These are phyloP conservation scores for Elymus sibiricus DNA, from an alignment of 176 grass and related monocot genomes.

Conservation along the genomic window DNA sequence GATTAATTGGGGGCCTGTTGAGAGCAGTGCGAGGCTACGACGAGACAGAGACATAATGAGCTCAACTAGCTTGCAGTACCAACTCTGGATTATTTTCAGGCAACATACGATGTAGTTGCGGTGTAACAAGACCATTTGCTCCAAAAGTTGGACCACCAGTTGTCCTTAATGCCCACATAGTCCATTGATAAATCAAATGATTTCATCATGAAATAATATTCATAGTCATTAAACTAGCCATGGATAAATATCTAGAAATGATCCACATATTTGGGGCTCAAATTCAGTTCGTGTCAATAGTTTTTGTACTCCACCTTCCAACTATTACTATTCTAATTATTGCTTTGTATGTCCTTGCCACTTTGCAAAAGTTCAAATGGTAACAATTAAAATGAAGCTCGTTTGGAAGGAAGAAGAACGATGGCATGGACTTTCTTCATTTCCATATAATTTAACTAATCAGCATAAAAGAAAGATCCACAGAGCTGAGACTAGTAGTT, in stretches of 20 bases:
- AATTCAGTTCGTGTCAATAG: not conserved
- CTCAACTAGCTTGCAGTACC: not conserved
- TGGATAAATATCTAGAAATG: not conserved
- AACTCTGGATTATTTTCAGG: not conserved
- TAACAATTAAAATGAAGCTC: not conserved
- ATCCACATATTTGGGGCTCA: not conserved
- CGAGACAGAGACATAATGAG: not conserved
- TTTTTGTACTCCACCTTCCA: not conserved
- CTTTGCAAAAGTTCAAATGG: not conserved
- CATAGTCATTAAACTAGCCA: not conserved
- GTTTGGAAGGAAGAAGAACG: not conserved
- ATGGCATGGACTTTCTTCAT: not conserved
- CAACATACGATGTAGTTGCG: not conserved
- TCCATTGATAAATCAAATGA: not conserved
- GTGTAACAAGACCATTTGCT: not conserved
- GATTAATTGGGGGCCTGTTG: conserved; percentile 5
- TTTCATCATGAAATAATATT: not conserved
- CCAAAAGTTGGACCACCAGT: not conserved
- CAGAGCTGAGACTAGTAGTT: not conserved
- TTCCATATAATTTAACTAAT: not conserved
- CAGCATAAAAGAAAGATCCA: not conserved
- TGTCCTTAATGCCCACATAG: not conserved
- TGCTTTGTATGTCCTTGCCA: not conserved
- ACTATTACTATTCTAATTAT: not conserved
- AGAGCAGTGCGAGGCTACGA: conserved; percentile 18